Evolutionary conservation across 352 stramenopile genomes (phyloP), one percentile per base, ranked within the genome.

Genomic region (Phytophthora palmivora): DNA sequence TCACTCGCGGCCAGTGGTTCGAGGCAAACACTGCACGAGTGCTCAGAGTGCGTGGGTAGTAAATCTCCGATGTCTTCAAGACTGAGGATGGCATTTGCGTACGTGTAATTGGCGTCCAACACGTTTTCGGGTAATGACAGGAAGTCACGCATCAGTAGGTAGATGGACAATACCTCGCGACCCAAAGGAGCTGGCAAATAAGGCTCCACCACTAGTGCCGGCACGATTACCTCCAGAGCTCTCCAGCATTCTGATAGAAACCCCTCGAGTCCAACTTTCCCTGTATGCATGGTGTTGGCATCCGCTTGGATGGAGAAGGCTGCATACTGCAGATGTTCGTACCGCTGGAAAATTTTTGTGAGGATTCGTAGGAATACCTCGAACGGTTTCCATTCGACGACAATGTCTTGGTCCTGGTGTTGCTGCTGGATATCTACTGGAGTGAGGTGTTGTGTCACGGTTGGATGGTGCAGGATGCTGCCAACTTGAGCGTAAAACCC

Each of bases 1-100:
- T 53, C 62, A 28, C 34, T 19, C 19, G 56, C 68, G 3, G 67
- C 43, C 24, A 87, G 46, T 14, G 34, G 21, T 48, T 89, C 78
- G 37, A 89, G 66, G 15, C 75, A 89, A 60, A 89, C 86, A 58
- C 79, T 89, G 65, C 79, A 89, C 42, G 64, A 61, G 15, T 77
- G 55, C 41, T 82, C 70, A 4, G 53, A 67, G 34, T 68, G 52
- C n/a, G 51, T 65, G 4, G 66, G 63, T 21, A 73, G 42, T 49
- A 79, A 53, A 42, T 73, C 71, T 45, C 75, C 63, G 38, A 82
- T 71, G 44, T 89, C 79, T 58, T 87, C 67, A 12, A 87, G 53
- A 30, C 79, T 86, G 53, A 89, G 38, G 16, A 89, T 78, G 38
- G 78, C 79, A 34, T 75, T 83, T 18, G 79, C 78, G 57, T 87